These are phyloP conservation scores for Luffa acutangula DNA, from an alignment of 306 rosid species.

Conservation along the genomic window DNA sequence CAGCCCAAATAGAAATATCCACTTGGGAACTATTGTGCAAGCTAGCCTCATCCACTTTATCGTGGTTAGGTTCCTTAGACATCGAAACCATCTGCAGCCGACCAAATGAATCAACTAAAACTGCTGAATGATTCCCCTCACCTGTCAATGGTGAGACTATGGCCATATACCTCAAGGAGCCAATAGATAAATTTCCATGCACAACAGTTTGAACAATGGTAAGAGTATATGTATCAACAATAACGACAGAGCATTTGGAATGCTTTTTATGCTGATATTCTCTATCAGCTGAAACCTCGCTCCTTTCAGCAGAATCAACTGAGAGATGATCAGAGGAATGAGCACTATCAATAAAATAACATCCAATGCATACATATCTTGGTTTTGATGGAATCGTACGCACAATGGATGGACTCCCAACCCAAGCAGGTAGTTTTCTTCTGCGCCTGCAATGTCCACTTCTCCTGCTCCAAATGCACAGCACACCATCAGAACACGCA, in stretches of 20 bases:
- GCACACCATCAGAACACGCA: constrained; percentile 75
- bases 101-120: constrained; percentile 68
- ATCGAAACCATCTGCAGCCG: constrained; percentile 43
- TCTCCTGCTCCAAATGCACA: constrained; percentile 89
- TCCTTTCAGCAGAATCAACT: constrained; percentile 33
- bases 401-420: constrained; percentile 64
- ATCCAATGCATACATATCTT: constrained; percentile 73
- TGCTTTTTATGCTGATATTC: constrained; percentile 49
- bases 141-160: constrained; percentile 41
- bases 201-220: constrained; percentile 60
- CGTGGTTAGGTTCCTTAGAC: constrained; percentile 30
- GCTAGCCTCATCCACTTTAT: constrained; percentile 30
- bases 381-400: constrained; percentile 55
- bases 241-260: constrained; percentile 51
- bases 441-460: constrained; percentile 86
- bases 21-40: constrained; percentile 25
- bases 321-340: constrained; percentile 26
- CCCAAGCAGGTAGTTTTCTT: constrained; percentile 92
- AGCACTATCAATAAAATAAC: constrained; percentile 48
- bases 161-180: constrained; percentile 62
- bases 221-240: constrained; percentile 72
- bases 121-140: constrained; percentile 44
- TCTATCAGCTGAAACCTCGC: constrained; percentile 34
- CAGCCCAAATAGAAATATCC: constrained; percentile 37
- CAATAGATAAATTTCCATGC: constrained; percentile 76